Percentiles rank a stretch among this genome's conserved stretches.
These are phyloP conservation scores for Trichoderma sp. DNA, from an alignment of 2,329 filamentous ascomycete species.

Conservation along the genomic window DNA sequence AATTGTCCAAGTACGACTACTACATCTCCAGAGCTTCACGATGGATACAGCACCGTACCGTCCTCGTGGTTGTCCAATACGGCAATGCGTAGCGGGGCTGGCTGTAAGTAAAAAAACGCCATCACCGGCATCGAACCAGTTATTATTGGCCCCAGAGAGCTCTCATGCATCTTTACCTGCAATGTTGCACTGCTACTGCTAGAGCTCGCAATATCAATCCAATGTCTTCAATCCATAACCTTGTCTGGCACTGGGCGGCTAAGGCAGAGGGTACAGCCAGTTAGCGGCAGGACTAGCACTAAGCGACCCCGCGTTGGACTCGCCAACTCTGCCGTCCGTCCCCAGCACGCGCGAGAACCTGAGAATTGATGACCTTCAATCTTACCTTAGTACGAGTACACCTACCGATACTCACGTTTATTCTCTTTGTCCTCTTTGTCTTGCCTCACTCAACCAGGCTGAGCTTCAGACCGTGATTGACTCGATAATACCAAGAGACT, in stretches of 20 bases:
- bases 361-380: not conserved
- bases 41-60: not conserved
- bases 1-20: not conserved
- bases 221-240: not conserved
- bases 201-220: not conserved
- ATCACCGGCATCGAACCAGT: not conserved
- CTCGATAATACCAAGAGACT: not conserved
- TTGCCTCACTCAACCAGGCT: not conserved
- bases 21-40: not conserved
- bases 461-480: not conserved
- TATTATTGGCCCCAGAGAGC: not conserved
- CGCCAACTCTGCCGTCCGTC: not conserved
- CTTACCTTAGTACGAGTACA: not conserved
- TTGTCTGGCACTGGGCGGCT: not conserved
- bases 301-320: conserved; percentile 12
- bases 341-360: not conserved
- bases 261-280: not conserved
- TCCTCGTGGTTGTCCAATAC: not conserved
- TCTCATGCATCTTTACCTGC: not conserved
- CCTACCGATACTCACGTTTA: not conserved
- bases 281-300: conserved; percentile 4
- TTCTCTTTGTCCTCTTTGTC: not conserved
- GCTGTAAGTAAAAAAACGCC: not conserved
- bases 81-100: not conserved
- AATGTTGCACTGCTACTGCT: not conserved